A percentile compares a stretch with the other conserved stretches of the same genome.
Evolutionary conservation across 2,329 filamentous ascomycete genomes (phyloP).

Genomic region (Penicillium sp.): DNA sequence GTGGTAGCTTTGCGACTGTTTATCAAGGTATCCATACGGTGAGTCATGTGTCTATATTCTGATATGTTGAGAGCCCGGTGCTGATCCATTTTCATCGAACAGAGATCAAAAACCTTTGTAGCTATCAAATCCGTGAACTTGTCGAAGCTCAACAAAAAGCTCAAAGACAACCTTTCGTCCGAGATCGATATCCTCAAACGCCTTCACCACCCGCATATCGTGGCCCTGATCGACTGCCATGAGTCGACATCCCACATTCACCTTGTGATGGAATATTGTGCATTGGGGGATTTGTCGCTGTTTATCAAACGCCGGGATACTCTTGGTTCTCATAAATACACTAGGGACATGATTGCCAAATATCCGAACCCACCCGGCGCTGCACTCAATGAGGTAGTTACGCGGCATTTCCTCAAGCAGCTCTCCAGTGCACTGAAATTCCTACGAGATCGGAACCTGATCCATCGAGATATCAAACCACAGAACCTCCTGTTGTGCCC

Average conservation of each 20-base stretch:
- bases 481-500: constrained; percentile 92
- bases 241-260: constrained; percentile 87
- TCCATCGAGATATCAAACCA: constrained; percentile 95
- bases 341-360: constrained; percentile 85
- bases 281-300: constrained; percentile 85
- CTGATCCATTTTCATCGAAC: constrained; percentile 18
- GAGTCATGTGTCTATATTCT: constrained; percentile 37
- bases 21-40: constrained; percentile 85
- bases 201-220: constrained; percentile 93
- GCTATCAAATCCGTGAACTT: constrained; percentile 97
- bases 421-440: constrained; percentile 89
- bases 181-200: constrained; percentile 95
- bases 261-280: constrained; percentile 97
- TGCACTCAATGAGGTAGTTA: constrained; percentile 94
- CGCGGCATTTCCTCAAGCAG: constrained; percentile 93
- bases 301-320: constrained; percentile 94
- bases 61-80: constrained; percentile 3
- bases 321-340: constrained; percentile 72
- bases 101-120: constrained; percentile 77
- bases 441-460: constrained; percentile 75
- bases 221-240: constrained; percentile 89
- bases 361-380: constrained; percentile 80
- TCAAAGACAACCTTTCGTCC: constrained; percentile 90
- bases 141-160: constrained; percentile 85
- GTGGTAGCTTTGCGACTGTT: constrained; percentile 95